Conservation (phyloP, 441 rosid species). For the Populus hybrid region DNA sequence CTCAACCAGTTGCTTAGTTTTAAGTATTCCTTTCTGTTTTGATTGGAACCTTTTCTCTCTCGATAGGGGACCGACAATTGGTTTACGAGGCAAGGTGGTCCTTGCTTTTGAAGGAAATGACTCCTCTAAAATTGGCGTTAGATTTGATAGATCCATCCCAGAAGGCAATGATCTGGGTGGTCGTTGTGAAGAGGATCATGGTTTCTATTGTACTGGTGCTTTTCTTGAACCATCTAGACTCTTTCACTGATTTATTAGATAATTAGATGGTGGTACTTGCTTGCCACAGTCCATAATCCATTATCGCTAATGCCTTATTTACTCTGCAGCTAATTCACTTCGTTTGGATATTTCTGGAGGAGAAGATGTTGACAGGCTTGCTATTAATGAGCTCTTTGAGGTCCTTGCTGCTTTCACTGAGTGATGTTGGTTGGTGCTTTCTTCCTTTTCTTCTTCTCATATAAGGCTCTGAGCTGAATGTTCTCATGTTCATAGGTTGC, state of each 20-base stretch:
- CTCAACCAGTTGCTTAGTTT: background rate
- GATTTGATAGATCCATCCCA: conserved; percentile 80
- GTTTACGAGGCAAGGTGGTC: conserved; percentile 87
- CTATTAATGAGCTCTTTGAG: conserved; percentile 85
- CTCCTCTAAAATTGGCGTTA: conserved; percentile 88
- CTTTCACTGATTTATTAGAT: background rate
- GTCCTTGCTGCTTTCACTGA: conserved; percentile 34
- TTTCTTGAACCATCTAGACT: background rate
- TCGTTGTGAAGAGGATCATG: conserved; percentile 84
- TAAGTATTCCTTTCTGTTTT: background rate
- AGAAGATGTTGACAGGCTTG: conserved; percentile 84
- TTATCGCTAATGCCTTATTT: background rate
- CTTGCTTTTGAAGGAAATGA: conserved; percentile 94
- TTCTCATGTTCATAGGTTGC: conserved; percentile 57
- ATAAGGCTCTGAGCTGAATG: conserved; percentile 18
- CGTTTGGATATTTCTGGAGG: conserved; percentile 76
- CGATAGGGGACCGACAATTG: conserved; percentile 75
- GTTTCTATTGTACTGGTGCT: conserved; percentile 92
- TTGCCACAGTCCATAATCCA: conserved; percentile 1
- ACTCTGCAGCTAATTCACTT: conserved; percentile 68
- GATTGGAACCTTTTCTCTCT: conserved; percentile 2
- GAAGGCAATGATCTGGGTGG: conserved; percentile 99
- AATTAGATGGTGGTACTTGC: background rate
- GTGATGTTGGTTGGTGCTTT: conserved; percentile 9
- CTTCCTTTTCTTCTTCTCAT: conserved; percentile 1